A percentile compares a stretch with the other conserved stretches of the same genome.
Conservation (phyloP, 306 rosid species). For the Morella rubra region DNA sequence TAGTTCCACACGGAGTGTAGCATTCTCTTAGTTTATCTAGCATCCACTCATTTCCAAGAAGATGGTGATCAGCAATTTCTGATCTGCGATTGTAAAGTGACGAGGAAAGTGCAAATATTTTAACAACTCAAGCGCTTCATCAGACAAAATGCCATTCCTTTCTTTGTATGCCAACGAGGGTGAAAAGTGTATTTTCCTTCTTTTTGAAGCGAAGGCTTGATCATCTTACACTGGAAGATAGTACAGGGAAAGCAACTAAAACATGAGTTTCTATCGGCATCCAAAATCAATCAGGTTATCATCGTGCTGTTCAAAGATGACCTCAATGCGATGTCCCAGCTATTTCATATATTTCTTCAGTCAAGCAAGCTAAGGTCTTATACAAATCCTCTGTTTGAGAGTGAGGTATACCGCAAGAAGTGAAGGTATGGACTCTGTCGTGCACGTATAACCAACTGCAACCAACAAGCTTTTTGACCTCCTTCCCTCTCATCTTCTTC, state of each 20-base stretch:
- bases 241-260: too few species aligned
- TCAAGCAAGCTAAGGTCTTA: constrained; percentile 48
- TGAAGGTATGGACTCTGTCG: constrained; percentile 61
- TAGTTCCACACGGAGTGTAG: too few species aligned
- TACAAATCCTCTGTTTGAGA: constrained; percentile 51
- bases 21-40: too few species aligned
- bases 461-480: constrained; percentile 65
- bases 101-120: too few species aligned
- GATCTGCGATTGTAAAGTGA: not conserved
- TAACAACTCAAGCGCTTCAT: constrained; percentile 52
- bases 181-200: too few species aligned
- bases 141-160: too few species aligned
- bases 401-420: constrained; percentile 61
- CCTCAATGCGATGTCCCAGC: constrained; percentile 23
- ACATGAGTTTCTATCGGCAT: too few species aligned
- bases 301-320: constrained; percentile 17
- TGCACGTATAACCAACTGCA: constrained; percentile 76
- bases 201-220: too few species aligned
- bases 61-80: too few species aligned
- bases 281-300: constrained; percentile 14
- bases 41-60: too few species aligned
- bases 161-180: too few species aligned
- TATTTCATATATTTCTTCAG: constrained; percentile 37
- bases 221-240: too few species aligned
- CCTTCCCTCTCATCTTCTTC: constrained; percentile 73